Base-by-base conservation (phyloP, 768 basidiomycete genomes). In the Kwoniella pini region DNA sequence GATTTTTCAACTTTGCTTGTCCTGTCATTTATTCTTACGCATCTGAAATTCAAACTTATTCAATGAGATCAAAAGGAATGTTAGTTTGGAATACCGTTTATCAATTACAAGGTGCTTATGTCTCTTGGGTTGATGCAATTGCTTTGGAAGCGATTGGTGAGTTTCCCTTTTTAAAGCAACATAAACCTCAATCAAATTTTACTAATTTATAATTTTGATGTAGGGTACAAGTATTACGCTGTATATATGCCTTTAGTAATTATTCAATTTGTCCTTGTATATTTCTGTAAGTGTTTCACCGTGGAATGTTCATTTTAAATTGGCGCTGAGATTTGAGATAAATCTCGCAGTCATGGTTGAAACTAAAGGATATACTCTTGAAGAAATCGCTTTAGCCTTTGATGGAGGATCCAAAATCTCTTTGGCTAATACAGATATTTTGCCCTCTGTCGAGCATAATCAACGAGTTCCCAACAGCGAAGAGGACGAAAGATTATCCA, bases 31-130 rank as follows among this genome's bases (percentile, higher is more conserved):
- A 45, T 24, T 48, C 55, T 2, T 57, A 68, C 54, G 74, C 77
- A 3, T 75, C 77, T 58, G 80, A 80, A 45, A 71, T 80, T 26
- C 74, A 78, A 56, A 76, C 79, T 1, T 80, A 68, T 67, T 75
- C 78, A 2, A 74, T 79, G 64, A 69, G 80, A 11, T 71, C 69
- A 42, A 80, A 80, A 61, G 79, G 79, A 10, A 61, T 78, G 11
- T 64, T 79, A 12, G 67, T 79, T 0, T 80, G 79, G 79, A 79
- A 79, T 55, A 72, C 77, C 24, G 42, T 75, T 60, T 69, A 66
- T 21, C 87, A 89, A 60, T 79, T 95, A 31, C 92, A 88, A 72
- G 83, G 79, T 40, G 91, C 89, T 2, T 81, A 88, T 52, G 83
- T 86, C 54, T 81, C 83, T 40, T 95, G 91, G 90, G 71, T 77